Conservation (phyloP, 2,329 filamentous ascomycete species). For the Drechslerella dactyloides region DNA sequence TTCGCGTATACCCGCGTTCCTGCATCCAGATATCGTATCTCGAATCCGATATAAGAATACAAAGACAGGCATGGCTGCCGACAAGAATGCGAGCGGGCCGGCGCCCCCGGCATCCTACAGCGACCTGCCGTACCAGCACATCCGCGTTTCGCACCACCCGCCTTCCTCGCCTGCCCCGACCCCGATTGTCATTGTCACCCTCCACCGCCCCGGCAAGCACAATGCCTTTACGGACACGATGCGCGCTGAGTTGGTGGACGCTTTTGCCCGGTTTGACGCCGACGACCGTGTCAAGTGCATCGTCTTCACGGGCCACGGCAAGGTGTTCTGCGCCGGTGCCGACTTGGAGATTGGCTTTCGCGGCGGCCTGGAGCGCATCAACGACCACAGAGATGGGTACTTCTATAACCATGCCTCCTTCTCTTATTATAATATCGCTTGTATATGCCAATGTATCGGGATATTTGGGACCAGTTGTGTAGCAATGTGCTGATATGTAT, state of each 20-base stretch:
- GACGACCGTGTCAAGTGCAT: conserved; percentile 66
- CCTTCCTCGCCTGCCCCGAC: conserved; percentile 64
- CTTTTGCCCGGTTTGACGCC: conserved; percentile 63
- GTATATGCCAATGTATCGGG: no score
- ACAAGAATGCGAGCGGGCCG: conserved; percentile 16
- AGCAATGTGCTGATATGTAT: no score
- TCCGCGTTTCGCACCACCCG: conserved; percentile 64
- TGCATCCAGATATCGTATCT: no score
- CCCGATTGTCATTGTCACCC: conserved; percentile 68
- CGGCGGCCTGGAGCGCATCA: conserved; percentile 44
- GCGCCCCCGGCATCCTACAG: conserved; percentile 58
- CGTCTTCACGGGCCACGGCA: conserved; percentile 65
- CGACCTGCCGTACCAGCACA: conserved; percentile 59
- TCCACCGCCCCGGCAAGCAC: conserved; percentile 69
- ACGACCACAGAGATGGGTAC: conserved; percentile 48
- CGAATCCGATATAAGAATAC: no score
- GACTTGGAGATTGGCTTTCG: conserved; percentile 61
- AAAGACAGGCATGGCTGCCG: conserved; percentile 8
- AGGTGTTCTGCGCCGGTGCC: conserved; percentile 67
- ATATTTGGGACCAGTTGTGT: no score
- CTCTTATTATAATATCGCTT: background rate
- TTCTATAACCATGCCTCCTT: background rate
- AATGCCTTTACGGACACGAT: conserved; percentile 74
- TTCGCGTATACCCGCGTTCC: no score
- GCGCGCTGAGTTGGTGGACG: conserved; percentile 67